Conservation (phyloP, 208 protist genomes). For the Leishmania guyanensis region DNA sequence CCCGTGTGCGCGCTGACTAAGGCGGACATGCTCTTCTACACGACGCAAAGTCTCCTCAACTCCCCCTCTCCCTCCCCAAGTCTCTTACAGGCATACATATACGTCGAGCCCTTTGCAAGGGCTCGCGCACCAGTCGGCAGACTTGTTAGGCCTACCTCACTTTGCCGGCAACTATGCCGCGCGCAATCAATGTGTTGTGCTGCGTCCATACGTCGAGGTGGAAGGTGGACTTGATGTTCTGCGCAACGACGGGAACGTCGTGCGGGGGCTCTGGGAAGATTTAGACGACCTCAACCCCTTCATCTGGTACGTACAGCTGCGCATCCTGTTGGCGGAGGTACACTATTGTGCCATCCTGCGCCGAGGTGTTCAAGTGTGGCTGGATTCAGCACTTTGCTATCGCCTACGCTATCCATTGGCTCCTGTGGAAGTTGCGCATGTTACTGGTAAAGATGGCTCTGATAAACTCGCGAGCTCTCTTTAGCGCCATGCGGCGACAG, state of each 20-base stretch:
- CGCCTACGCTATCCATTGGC: constrained; percentile 70
- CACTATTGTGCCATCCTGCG: constrained; percentile 63
- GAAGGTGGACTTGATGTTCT: constrained; percentile 53
- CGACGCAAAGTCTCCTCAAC: constrained; percentile 49
- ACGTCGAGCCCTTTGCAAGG: constrained; percentile 53
- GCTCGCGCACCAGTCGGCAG: constrained; percentile 34
- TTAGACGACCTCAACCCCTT: constrained; percentile 66
- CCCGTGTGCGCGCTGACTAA: constrained; percentile 64
- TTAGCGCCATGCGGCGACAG: constrained; percentile 30
- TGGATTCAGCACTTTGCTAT: constrained; percentile 88
- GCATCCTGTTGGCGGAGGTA: constrained; percentile 53
- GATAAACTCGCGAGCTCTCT: constrained; percentile 58
- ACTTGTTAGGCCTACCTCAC: constrained; percentile 50
- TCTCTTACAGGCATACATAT: constrained; percentile 57
- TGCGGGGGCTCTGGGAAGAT: constrained; percentile 57
- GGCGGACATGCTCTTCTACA: constrained; percentile 67
- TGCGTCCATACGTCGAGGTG: constrained; percentile 36
- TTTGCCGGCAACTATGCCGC: constrained; percentile 60
- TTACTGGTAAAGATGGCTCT: constrained; percentile 58
- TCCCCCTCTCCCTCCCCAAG: constrained; percentile 28
- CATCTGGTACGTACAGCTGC: constrained; percentile 69
- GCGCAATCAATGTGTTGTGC: constrained; percentile 63
- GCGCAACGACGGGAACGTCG: constrained; percentile 16
- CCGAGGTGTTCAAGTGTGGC: constrained; percentile 77
- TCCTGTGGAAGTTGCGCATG: constrained; percentile 74